Percentiles rank a stretch among this genome's conserved stretches.
Evolutionary conservation across 1,284 basidiomycete genomes (phyloP).

Genomic region (Ganoderma resinaceum): DNA sequence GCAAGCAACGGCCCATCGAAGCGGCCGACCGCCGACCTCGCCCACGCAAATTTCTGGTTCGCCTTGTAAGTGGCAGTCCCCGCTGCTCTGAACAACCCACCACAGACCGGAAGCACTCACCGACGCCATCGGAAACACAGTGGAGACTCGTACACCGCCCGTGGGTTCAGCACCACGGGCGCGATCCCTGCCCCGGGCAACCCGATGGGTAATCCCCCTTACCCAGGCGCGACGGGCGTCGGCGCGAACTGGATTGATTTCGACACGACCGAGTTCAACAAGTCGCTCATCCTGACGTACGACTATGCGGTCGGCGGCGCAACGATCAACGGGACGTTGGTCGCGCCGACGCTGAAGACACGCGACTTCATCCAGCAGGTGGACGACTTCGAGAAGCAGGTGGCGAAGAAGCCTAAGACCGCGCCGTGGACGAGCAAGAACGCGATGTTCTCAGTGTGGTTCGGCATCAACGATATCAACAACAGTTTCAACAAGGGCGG

Average conservation of each 20-base stretch:
- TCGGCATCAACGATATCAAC: slow-evolving; percentile 69
- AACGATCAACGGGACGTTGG: slow-evolving; percentile 60
- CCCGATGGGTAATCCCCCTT: slow-evolving; percentile 64
- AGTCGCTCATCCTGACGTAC: slow-evolving; percentile 59
- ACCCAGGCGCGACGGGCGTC: slow-evolving; percentile 59
- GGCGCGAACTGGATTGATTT: slow-evolving; percentile 67
- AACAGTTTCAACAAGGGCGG: slow-evolving; percentile 55
- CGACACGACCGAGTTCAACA: slow-evolving; percentile 56
- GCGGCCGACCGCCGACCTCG: slow-evolving; percentile 34
- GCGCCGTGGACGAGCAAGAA: slow-evolving; percentile 61
- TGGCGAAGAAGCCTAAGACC: slow-evolving; percentile 50
- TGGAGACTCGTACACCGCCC: slow-evolving; percentile 67
- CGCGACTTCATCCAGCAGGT: slow-evolving; percentile 64
- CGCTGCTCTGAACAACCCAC: neutral
- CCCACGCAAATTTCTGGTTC: slow-evolving; percentile 54
- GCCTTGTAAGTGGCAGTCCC: slow-evolving; percentile 48
- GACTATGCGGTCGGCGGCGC: slow-evolving; percentile 69
- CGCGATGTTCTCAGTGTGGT: slow-evolving; percentile 64
- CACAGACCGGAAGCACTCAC: neutral
- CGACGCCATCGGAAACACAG: slow-evolving; percentile 36
- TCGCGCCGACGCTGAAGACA: slow-evolving; percentile 54
- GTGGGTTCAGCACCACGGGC: slow-evolving; percentile 52
- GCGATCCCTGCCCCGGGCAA: slow-evolving; percentile 54
- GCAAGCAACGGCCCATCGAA: slow-evolving; percentile 17
- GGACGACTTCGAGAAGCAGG: slow-evolving; percentile 53